phyloP scores from a whole-genome alignment of 164 flowering plant species.

The Platanus orientalis region DNA sequence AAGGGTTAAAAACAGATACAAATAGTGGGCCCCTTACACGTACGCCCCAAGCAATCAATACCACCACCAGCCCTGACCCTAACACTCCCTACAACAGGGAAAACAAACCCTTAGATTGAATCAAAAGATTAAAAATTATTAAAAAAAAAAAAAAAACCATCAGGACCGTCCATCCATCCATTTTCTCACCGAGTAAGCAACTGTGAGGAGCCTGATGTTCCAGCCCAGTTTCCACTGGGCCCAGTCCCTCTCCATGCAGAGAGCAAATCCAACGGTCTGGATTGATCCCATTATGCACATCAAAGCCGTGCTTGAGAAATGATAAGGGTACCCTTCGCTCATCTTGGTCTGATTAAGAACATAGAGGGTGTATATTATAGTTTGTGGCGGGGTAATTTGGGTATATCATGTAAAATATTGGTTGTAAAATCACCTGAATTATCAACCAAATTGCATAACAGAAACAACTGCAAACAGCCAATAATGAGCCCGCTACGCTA shows the following conservation, averaged over 20 bases:
- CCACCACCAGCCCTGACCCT: slow-evolving; percentile 39
- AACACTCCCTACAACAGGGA: slow-evolving; percentile 34
- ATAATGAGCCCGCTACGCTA: slow-evolving; percentile 25
- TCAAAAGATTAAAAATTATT: neutral
- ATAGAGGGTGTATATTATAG: neutral
- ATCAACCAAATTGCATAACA: slow-evolving; percentile 41
- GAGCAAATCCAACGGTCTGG: slow-evolving; percentile 26
- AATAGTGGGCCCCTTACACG: slow-evolving; percentile 49
- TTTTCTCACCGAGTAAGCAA: slow-evolving; percentile 31
- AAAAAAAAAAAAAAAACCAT: neutral
- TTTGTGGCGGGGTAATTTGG: neutral
- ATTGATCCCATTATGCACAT: slow-evolving; percentile 34
- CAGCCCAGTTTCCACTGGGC: slow-evolving; percentile 46
- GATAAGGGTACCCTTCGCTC: slow-evolving; percentile 32
- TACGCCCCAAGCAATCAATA: slow-evolving; percentile 45
- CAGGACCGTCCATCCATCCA: neutral
- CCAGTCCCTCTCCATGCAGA: slow-evolving; percentile 36
- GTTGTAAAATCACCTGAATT: slow-evolving; percentile 31
- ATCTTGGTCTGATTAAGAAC: slow-evolving; percentile 35
- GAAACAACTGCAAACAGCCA: slow-evolving; percentile 31
- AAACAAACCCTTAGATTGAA: neutral
- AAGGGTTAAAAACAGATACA: slow-evolving; percentile 50
- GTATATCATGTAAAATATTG: too few species aligned
- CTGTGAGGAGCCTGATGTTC: slow-evolving; percentile 43
- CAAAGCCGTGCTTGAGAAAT: slow-evolving; percentile 43